A percentile compares a stretch with the other conserved stretches of the same genome.
phyloP scores from a whole-genome alignment of 1,284 basidiomycete genomes.

The Microstroma glucosiphilum region DNA sequence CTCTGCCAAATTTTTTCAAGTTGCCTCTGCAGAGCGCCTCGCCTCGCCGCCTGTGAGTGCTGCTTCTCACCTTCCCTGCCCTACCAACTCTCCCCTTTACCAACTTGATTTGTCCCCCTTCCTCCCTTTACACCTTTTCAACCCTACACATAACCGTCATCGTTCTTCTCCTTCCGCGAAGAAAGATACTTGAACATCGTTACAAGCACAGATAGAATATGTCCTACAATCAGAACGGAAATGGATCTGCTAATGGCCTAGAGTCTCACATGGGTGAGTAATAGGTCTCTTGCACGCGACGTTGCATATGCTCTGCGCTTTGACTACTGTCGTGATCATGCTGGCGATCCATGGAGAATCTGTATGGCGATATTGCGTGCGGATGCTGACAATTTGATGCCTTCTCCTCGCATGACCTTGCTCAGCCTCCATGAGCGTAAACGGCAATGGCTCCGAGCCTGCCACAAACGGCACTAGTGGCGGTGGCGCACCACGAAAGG shows the following conservation, averaged over 20 bases:
- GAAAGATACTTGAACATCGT: background rate
- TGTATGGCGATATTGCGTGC: constrained; percentile 15
- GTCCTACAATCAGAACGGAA: constrained; percentile 32
- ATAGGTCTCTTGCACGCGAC: constrained; percentile 13
- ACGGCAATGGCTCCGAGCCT: background rate
- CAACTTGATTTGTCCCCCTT: background rate
- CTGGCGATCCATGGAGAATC: background rate
- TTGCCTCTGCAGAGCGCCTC: too few relatives aligned
- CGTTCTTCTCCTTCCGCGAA: too few relatives aligned
- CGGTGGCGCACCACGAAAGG: constrained; percentile 59
- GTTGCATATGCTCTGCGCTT: constrained; percentile 3
- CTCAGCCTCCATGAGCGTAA: constrained; percentile 55
- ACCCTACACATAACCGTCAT: constrained; percentile 10
- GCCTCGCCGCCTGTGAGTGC: too few relatives aligned
- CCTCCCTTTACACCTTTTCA: constrained; percentile 7
- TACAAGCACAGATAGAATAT: constrained; percentile 39
- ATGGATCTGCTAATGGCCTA: constrained; percentile 60
- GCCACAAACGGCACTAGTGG: constrained; percentile 21
- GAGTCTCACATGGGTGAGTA: constrained; percentile 72
- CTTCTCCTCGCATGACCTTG: constrained; percentile 54
- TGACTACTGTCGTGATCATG: background rate
- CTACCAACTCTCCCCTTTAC: constrained; percentile 2
- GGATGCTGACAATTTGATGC: constrained; percentile 40
- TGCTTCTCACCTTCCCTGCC: too few relatives aligned
- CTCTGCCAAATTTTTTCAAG: too few relatives aligned